Evolutionary conservation across 306 rosid species (phyloP).

Genomic region (Nissolia schottii): DNA sequence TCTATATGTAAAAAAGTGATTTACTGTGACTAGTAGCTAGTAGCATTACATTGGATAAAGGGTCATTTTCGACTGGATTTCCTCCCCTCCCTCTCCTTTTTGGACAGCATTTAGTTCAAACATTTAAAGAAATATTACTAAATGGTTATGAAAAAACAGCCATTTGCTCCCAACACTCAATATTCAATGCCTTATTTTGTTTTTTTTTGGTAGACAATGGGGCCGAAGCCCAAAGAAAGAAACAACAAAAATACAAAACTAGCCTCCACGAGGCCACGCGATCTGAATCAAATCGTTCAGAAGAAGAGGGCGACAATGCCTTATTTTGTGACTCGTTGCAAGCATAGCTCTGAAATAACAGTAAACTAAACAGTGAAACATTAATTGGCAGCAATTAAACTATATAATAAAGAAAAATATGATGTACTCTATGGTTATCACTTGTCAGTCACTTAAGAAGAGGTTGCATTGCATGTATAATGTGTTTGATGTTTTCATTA

Average conservation of each 20-base stretch:
- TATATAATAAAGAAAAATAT: no score
- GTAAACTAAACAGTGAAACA: constrained; percentile 4
- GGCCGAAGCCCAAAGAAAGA: no score
- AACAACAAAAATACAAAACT: no score
- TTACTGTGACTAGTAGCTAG: constrained; percentile 10
- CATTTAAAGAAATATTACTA: background rate
- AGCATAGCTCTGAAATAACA: background rate
- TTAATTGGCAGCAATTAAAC: background rate
- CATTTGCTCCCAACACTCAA: background rate
- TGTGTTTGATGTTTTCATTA: constrained; percentile 1
- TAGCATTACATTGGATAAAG: constrained; percentile 15
- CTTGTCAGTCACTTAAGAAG: background rate
- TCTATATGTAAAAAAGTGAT: constrained; percentile 5
- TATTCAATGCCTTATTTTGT: background rate
- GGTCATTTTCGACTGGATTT: background rate
- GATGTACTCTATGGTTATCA: background rate
- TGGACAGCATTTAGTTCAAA: background rate
- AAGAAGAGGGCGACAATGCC: no score
- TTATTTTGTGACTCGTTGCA: background rate
- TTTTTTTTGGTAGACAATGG: no score
- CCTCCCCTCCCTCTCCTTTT: background rate
- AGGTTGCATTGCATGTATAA: background rate
- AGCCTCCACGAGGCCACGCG: no score
- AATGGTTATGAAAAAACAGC: background rate
- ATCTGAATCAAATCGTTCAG: no score